Percentiles rank a stretch among this genome's conserved stretches.
Conservation (phyloP, 768 basidiomycete species). For the Mycena belliarum region DNA sequence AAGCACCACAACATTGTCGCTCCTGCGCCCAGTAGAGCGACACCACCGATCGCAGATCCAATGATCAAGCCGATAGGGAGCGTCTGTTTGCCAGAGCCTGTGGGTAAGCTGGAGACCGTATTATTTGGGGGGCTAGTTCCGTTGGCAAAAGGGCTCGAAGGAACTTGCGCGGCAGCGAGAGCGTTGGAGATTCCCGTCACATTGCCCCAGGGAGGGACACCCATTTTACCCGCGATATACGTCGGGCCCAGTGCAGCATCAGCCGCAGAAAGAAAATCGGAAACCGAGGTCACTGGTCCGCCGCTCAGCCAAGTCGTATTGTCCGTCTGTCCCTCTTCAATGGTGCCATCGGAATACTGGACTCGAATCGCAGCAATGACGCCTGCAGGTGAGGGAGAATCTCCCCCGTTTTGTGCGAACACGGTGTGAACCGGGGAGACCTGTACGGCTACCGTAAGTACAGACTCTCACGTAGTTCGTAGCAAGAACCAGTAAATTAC, state of each 20-base stretch:
- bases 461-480: no score
- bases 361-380: neutral
- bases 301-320: constrained; percentile 9
- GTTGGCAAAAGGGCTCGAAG: constrained; percentile 1
- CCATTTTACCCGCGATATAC: neutral
- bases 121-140: neutral
- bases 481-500: no score
- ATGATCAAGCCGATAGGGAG: no score
- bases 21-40: no score
- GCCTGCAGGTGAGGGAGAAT: constrained; percentile 7
- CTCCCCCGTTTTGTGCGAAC: no score
- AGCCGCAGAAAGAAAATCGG: neutral
- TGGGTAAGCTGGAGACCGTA: neutral
- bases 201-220: neutral
- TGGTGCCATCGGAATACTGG: constrained; percentile 5
- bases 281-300: neutral
- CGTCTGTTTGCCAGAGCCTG: no score
- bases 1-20: no score
- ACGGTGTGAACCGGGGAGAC: neutral
- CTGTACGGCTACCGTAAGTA: no score
- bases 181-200: neutral
- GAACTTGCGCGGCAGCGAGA: constrained; percentile 7
- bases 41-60: no score
- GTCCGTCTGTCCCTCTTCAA: neutral
- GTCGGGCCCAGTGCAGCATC: constrained; percentile 1